phyloP scores from a whole-genome alignment of 2,329 filamentous ascomycete genomes.

The Ambrosiella xylebori region DNA sequence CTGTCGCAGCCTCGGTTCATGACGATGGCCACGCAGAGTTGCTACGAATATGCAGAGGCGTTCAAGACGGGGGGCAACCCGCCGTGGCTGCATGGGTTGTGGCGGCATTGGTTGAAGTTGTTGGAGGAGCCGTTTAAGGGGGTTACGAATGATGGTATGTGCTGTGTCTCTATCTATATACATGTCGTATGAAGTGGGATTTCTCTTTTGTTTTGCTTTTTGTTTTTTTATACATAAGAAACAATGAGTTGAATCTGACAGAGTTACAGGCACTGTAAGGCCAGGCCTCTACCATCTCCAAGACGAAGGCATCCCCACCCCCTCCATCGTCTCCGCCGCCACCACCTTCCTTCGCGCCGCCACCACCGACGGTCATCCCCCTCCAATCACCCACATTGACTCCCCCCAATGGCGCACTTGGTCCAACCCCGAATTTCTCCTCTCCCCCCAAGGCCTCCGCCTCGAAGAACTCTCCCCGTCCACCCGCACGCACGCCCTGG shows the following conservation, averaged over 20 bases:
- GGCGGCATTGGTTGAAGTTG: slow-evolving; percentile 39
- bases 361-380: slow-evolving; percentile 14
- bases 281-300: slow-evolving; percentile 38
- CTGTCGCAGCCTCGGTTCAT: slow-evolving; percentile 43
- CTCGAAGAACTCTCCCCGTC: slow-evolving; percentile 39
- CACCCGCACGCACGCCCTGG: slow-evolving; percentile 32
- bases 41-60: slow-evolving; percentile 41
- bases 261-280: slow-evolving; percentile 28
- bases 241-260: neutral
- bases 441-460: slow-evolving; percentile 51
- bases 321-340: slow-evolving; percentile 35
- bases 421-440: slow-evolving; percentile 57
- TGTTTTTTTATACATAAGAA: neutral
- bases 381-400: slow-evolving; percentile 42
- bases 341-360: slow-evolving; percentile 29
- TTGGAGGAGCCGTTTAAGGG: slow-evolving; percentile 53
- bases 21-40: slow-evolving; percentile 43
- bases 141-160: slow-evolving; percentile 47
- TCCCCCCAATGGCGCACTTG: slow-evolving; percentile 54
- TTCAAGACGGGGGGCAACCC: slow-evolving; percentile 43
- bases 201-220: neutral
- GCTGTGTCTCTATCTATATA: neutral
- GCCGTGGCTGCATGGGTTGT: slow-evolving; percentile 49
- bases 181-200: neutral
- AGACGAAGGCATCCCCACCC: slow-evolving; percentile 46